These are phyloP conservation scores for Phyllostachys edulis DNA, from an alignment of 176 grass and related monocot species.

Conservation along the genomic window DNA sequence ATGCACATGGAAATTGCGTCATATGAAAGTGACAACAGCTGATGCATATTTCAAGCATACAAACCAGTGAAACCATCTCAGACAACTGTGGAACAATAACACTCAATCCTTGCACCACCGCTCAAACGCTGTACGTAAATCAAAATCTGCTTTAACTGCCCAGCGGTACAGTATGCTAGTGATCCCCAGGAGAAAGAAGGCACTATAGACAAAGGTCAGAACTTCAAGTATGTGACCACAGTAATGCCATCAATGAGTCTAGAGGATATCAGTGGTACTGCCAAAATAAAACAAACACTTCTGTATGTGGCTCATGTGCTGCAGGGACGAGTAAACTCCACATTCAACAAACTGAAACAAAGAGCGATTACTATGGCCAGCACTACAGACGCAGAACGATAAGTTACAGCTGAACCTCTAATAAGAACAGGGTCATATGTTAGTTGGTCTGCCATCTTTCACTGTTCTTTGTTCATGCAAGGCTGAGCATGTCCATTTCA, in stretches of 20 bases:
- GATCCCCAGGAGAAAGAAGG: slow-evolving; percentile 1
- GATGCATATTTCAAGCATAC: slow-evolving; percentile 23
- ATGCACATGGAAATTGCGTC: slow-evolving; percentile 29
- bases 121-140: slow-evolving; percentile 15
- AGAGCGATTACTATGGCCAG: neutral
- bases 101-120: slow-evolving; percentile 17
- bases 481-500: slow-evolving; percentile 31
- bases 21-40: slow-evolving; percentile 37
- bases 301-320: neutral
- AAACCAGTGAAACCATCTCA: slow-evolving; percentile 44
- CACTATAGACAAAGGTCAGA: slow-evolving; percentile 31
- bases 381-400: neutral
- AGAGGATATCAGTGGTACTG: slow-evolving; percentile 1
- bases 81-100: slow-evolving; percentile 19
- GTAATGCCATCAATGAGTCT: neutral
- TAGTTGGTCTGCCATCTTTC: slow-evolving; percentile 22
- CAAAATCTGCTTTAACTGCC: slow-evolving; percentile 37
- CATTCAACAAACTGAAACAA: slow-evolving; percentile 33
- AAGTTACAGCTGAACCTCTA: slow-evolving; percentile 27
- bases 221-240: slow-evolving; percentile 18
- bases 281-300: slow-evolving; percentile 21
- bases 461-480: slow-evolving; percentile 5
- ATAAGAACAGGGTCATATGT: slow-evolving; percentile 8
- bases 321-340: slow-evolving; percentile 25
- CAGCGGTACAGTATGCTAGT: slow-evolving; percentile 9